phyloP scores from a whole-genome alignment of 169 alveolate species.

The Eimeria brunetti region DNA sequence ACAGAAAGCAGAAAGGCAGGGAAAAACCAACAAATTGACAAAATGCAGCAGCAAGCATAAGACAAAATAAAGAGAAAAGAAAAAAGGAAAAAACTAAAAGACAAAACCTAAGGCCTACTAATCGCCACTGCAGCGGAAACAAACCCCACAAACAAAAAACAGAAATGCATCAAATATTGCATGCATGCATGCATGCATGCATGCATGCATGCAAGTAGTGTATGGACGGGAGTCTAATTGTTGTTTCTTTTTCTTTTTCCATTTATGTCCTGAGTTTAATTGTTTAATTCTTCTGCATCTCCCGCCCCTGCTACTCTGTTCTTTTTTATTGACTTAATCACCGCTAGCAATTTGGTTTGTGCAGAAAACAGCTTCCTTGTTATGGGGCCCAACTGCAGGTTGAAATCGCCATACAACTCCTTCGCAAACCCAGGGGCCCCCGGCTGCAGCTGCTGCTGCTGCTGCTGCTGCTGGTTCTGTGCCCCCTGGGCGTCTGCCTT shows the following conservation, averaged over 20 bases:
- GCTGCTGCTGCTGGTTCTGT: slow-evolving; percentile 18
- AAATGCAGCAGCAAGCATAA: too few species aligned
- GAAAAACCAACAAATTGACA: too few species aligned
- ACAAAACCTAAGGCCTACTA: too few species aligned
- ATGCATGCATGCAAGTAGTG: background rate
- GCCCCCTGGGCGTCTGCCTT: slow-evolving; percentile 19
- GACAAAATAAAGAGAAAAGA: too few species aligned
- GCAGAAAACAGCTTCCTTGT: slow-evolving; percentile 61
- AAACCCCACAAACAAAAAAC: too few species aligned
- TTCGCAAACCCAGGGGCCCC: slow-evolving; percentile 35
- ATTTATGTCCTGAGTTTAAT: background rate
- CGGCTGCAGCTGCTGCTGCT: background rate
- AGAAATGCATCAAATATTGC: too few species aligned
- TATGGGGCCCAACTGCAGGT: slow-evolving; percentile 55
- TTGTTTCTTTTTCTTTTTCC: too few species aligned
- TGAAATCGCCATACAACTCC: slow-evolving; percentile 75
- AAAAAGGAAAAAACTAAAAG: too few species aligned
- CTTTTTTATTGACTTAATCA: slow-evolving; percentile 52
- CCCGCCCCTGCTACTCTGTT: background rate
- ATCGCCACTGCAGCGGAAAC: too few species aligned
- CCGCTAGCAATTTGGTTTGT: slow-evolving; percentile 52
- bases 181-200: background rate
- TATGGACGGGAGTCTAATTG: too few species aligned
- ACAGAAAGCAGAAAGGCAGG: too few species aligned
- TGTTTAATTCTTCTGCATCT: slow-evolving; percentile 5